phyloP scores from a whole-genome alignment of 257 asterid genomes.

The Primulina eburnea region DNA sequence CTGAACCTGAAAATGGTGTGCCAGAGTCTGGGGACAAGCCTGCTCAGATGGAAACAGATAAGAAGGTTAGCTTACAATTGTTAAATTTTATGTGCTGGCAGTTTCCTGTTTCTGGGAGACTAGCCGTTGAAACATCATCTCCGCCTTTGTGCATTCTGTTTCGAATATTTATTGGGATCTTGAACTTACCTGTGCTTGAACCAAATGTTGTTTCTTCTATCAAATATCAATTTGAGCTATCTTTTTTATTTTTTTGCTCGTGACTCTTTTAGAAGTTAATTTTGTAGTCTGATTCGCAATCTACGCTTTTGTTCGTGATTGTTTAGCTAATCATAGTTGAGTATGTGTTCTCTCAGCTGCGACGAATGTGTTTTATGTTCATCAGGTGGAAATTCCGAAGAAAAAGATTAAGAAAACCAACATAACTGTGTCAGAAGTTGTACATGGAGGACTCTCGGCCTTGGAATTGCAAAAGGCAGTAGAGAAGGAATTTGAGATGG shows the following conservation, averaged over 20 bases:
- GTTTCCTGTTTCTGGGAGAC: not conserved
- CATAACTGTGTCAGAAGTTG: constrained; percentile 9
- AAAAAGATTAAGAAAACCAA: constrained; percentile 16
- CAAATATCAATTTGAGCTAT: not conserved
- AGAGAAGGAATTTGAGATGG: constrained; percentile 21
- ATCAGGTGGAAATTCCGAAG: constrained; percentile 8
- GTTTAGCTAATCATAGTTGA: too few species aligned
- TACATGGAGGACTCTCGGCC: not conserved
- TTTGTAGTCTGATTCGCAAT: not conserved
- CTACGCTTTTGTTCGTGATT: not conserved
- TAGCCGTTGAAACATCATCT: not conserved
- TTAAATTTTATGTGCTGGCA: too few species aligned
- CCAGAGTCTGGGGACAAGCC: constrained; percentile 44
- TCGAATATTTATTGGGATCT: not conserved
- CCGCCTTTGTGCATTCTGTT: not conserved
- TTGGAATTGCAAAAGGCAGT: constrained; percentile 4
- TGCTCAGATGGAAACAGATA: constrained; percentile 15
- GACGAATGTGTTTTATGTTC: not conserved
- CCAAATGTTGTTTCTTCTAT: not conserved
- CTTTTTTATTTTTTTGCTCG: not conserved
- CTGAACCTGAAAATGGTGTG: constrained; percentile 68
- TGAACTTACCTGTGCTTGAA: not conserved
- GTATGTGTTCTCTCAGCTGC: not conserved
- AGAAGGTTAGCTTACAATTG: constrained; percentile 1
- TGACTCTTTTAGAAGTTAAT: too few species aligned